phyloP scores from a whole-genome alignment of 164 flowering plant genomes.

The Tetracentron sinense region DNA sequence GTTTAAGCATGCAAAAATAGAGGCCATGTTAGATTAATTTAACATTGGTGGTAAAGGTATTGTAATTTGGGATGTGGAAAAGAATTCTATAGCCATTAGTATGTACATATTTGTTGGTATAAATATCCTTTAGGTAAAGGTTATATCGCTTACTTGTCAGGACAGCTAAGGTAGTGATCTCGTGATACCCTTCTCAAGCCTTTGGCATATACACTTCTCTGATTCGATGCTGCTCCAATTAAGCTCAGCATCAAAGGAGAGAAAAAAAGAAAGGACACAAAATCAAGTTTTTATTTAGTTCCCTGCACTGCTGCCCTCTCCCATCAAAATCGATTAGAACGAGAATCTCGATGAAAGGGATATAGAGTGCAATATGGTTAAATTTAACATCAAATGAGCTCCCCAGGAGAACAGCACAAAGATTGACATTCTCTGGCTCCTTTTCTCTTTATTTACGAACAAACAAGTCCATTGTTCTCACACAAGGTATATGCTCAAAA shows the following conservation, averaged over 20 bases:
- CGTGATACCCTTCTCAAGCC: slow-evolving; percentile 35
- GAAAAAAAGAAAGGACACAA: slow-evolving; percentile 14
- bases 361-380: slow-evolving; percentile 9
- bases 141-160: slow-evolving; percentile 11
- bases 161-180: slow-evolving; percentile 15
- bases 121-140: too few species aligned
- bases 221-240: slow-evolving; percentile 10
- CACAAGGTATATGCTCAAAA: slow-evolving; percentile 16
- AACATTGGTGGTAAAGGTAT: too few species aligned
- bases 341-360: slow-evolving; percentile 33
- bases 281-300: slow-evolving; percentile 16
- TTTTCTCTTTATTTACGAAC: slow-evolving; percentile 11
- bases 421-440: slow-evolving; percentile 34
- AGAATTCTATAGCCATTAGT: neutral
- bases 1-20: neutral
- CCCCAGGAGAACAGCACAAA: slow-evolving; percentile 20
- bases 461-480: slow-evolving; percentile 13
- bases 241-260: slow-evolving; percentile 13
- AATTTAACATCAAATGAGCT: too few species aligned
- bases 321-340: slow-evolving; percentile 25
- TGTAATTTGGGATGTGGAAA: neutral
- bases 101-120: too few species aligned
- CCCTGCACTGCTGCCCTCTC: slow-evolving; percentile 16
- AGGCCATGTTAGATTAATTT: neutral
- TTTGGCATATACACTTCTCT: slow-evolving; percentile 16